Evolutionary conservation across 371 early-diverging fungal species (phyloP), one percentile per base, ranked within the genome.

Genomic region (Encephalitozoon romaleae): DNA sequence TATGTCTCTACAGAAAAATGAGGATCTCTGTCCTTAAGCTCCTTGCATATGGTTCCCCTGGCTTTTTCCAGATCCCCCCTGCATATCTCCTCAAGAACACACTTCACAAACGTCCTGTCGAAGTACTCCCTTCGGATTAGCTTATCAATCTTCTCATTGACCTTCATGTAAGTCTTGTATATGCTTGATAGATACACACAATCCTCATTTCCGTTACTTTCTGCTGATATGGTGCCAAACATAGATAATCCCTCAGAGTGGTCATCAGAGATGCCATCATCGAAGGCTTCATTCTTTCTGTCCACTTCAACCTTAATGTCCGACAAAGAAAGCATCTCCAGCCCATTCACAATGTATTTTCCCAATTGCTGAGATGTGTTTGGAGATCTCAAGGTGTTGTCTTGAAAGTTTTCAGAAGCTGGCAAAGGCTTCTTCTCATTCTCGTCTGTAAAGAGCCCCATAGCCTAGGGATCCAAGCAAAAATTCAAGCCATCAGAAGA

Each of bases 161-260:
- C 4, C 39, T 59, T 72, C n/a, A 25, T 4, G 5, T 59, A 34
- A 6, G 47, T 59, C 30, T 72, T 47, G 21, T 42, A 51, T 42
- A 72, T 52, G 23, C 34, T 52, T 39, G 26, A 21, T n/a, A 72
- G 45, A 32, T 72, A 72, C 8, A 72, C 72, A 25, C 45, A 28
- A 32, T 72, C 72, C 23, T 42, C 71, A n/a, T n/a, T 47, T 6
- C 41, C 38, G 43, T 45, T 12, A 12, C 30, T 67, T 42, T 59
- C 59, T n/a, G 1, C n/a, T 2, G 28, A 59, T 4, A 34, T 3
- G 38, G 15, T 38, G 2, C 59, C 28, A 59, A 18, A 59, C 0
- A 1, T 34, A 59, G 38, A 59, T 9, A 59, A 3, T 0, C 0
- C n/a, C 0, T 59, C 59, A 0, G 15, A 4, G 6, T 5, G 11